A percentile compares a stretch with the other conserved stretches of the same genome.
Conservation (phyloP, 805 yeast genomes). For the Pichia paraexigua region DNA sequence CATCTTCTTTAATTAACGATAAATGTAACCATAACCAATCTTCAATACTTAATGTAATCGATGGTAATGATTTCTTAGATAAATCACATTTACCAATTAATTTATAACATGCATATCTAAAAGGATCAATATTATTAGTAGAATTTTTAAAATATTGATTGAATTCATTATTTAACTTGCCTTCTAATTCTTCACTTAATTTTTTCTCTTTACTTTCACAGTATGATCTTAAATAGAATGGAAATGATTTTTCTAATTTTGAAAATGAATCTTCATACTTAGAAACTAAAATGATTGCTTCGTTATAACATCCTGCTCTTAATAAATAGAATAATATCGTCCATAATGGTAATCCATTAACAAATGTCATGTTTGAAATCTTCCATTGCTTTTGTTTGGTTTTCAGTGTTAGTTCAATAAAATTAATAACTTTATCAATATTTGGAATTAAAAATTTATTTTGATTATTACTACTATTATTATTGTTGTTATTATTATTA, state of each 20-base stretch:
- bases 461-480: slow-evolving; percentile 12
- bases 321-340: slow-evolving; percentile 77
- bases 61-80: slow-evolving; percentile 56
- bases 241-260: slow-evolving; percentile 79
- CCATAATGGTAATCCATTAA: slow-evolving; percentile 92
- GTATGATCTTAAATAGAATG: slow-evolving; percentile 67
- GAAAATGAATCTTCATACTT: slow-evolving; percentile 65
- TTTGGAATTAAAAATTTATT: slow-evolving; percentile 34
- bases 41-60: slow-evolving; percentile 71
- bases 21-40: slow-evolving; percentile 98
- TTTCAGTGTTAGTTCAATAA: slow-evolving; percentile 40
- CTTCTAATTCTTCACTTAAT: slow-evolving; percentile 59
- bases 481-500: background rate
- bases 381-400: slow-evolving; percentile 40
- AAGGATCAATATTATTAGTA: slow-evolving; percentile 73
- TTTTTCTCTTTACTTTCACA: slow-evolving; percentile 44
- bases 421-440: slow-evolving; percentile 60
- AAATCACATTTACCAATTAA: slow-evolving; percentile 85
- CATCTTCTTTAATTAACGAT: slow-evolving; percentile 57
- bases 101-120: slow-evolving; percentile 82
- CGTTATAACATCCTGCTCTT: slow-evolving; percentile 74
- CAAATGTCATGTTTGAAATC: slow-evolving; percentile 46
- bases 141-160: slow-evolving; percentile 66
- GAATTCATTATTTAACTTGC: slow-evolving; percentile 70
- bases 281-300: slow-evolving; percentile 63